Percentiles rank a stretch among this genome's conserved stretches.
Evolutionary conservation across 129 eudicot species (phyloP).

Genomic region (Arctium minus): DNA sequence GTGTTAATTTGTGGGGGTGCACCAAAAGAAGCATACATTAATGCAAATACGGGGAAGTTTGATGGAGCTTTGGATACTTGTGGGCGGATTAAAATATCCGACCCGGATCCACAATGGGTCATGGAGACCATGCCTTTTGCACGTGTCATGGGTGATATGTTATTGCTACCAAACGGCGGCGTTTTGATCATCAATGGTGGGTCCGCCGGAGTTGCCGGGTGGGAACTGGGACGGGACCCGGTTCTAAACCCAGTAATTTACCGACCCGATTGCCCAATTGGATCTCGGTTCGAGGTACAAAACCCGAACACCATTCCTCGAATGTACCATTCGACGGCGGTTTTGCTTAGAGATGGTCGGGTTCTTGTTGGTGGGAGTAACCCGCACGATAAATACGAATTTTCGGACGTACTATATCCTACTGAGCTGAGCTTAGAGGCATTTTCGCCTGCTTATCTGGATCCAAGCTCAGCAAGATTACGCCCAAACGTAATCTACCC

Average conservation of each 20-base stretch:
- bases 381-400: conserved; percentile 54
- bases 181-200: conserved; percentile 67
- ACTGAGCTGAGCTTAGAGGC: conserved; percentile 81
- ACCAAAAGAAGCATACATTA: conserved; percentile 41
- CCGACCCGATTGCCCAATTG: conserved; percentile 28
- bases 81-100: conserved; percentile 56
- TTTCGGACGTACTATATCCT: conserved; percentile 47
- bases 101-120: conserved; percentile 59
- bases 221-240: conserved; percentile 64
- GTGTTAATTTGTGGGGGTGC: conserved; percentile 85
- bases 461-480: conserved; percentile 21
- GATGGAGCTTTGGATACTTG: conserved; percentile 53
- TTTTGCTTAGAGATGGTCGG: conserved; percentile 63
- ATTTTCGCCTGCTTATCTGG: conserved; percentile 60
- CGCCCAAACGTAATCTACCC: conserved; percentile 62
- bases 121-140: conserved; percentile 77
- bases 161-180: conserved; percentile 54
- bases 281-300: conserved; percentile 47
- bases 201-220: conserved; percentile 60
- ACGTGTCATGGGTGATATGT: conserved; percentile 81
- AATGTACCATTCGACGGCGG: conserved; percentile 68
- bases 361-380: conserved; percentile 70
- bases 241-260: conserved; percentile 55
- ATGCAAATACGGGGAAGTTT: conserved; percentile 46
- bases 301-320: conserved; percentile 47